These are phyloP conservation scores for Rhynchosporium agropyri DNA, from an alignment of 2,329 filamentous ascomycete genomes.

Conservation along the genomic window DNA sequence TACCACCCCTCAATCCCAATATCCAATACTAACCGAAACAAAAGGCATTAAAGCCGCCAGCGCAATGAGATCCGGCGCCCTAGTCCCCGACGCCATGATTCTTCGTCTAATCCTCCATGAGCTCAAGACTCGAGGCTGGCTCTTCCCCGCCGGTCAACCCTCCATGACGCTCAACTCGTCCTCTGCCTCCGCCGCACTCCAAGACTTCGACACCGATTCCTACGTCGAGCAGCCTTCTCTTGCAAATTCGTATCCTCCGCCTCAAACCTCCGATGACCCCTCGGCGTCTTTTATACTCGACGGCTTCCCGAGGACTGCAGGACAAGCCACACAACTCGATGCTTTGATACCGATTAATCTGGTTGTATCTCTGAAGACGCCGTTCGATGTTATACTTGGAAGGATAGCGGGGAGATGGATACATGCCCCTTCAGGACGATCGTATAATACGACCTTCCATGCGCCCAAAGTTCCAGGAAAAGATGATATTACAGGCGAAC, in stretches of 20 bases:
- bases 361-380: constrained; percentile 84
- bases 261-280: constrained; percentile 65
- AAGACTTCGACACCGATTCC: constrained; percentile 38
- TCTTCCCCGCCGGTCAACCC: constrained; percentile 54
- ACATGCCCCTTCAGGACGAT: constrained; percentile 84
- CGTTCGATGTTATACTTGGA: constrained; percentile 81
- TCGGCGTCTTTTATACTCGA: constrained; percentile 91
- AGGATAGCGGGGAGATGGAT: constrained; percentile 93
- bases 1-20: background rate
- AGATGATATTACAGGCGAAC: constrained; percentile 91
- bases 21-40: constrained; percentile 19
- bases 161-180: constrained; percentile 36
- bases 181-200: constrained; percentile 43
- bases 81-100: constrained; percentile 93
- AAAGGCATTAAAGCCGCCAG: constrained; percentile 87
- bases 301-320: constrained; percentile 87
- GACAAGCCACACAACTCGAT: constrained; percentile 78
- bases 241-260: constrained; percentile 44
- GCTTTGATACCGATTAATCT: constrained; percentile 90
- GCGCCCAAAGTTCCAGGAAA: constrained; percentile 76
- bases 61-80: constrained; percentile 81
- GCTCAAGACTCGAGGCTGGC: constrained; percentile 83
- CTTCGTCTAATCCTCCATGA: constrained; percentile 90
- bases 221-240: constrained; percentile 40
- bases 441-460: constrained; percentile 96